Conservation (phyloP, 257 asterid species). For the Lavandula angustifolia region DNA sequence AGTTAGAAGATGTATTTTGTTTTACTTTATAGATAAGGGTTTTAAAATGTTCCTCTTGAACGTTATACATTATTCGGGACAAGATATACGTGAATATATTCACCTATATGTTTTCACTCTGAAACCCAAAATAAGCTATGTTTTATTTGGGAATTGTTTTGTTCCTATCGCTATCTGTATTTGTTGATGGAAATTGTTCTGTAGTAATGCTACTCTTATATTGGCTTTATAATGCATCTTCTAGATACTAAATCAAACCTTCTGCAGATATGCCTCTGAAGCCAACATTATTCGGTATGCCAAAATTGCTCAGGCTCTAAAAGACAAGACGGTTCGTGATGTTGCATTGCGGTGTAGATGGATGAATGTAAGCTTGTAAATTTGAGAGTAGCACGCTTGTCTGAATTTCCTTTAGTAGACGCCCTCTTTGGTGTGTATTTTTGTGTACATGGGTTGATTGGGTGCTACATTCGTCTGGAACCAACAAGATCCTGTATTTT, state of each 20-base stretch:
- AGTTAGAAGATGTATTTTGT: background rate
- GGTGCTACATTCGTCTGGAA: background rate
- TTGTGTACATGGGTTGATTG: background rate
- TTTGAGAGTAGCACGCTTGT: conserved; percentile 18
- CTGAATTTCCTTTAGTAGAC: background rate
- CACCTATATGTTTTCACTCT: too few species aligned
- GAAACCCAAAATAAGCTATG: too few species aligned
- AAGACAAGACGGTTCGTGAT: conserved; percentile 92
- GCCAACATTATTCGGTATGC: conserved; percentile 59
- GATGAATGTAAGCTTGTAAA: conserved; percentile 71
- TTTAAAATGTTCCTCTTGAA: too few species aligned
- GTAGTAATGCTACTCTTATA: conserved; percentile 14
- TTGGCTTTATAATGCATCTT: conserved; percentile 13
- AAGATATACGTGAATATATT: too few species aligned
- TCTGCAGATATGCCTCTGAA: conserved; percentile 78
- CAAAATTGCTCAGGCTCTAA: conserved; percentile 74
- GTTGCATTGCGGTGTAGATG: conserved; percentile 90
- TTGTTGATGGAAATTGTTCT: conserved; percentile 17
- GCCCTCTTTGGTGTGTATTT: background rate
- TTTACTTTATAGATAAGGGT: too few species aligned
- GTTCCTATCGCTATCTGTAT: background rate
- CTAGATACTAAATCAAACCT: conserved; percentile 21
- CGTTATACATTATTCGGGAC: too few species aligned
- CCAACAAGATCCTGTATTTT: background rate
- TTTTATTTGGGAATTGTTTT: conserved; percentile 9